Conservation (phyloP, 805 yeast species). For the Zygoascus biomembranicola region DNA sequence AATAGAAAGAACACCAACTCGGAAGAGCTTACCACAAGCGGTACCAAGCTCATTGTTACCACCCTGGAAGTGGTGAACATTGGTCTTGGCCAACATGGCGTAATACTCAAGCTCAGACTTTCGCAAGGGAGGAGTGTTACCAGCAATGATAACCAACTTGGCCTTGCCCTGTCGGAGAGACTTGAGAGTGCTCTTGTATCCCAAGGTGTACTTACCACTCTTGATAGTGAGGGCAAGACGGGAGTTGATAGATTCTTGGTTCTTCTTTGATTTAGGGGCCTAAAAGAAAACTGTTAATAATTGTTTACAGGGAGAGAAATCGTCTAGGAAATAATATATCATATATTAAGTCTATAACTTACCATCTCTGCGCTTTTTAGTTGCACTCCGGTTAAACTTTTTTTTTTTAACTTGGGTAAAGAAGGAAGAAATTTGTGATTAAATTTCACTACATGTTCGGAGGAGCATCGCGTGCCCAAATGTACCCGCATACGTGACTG, state of each 20-base stretch:
- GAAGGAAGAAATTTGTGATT: neutral
- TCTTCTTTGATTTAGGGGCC: conserved; percentile 94
- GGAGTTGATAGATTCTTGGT: conserved; percentile 92
- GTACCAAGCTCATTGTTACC: conserved; percentile 99
- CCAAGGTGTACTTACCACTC: conserved; percentile 99
- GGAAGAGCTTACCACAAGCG: conserved; percentile 99
- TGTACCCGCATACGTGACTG: conserved; percentile 1
- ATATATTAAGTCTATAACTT: conserved; percentile 40
- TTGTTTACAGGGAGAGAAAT: neutral
- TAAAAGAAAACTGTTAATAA: conserved; percentile 20
- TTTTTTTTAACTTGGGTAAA: conserved; percentile 25
- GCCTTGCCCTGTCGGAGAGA: conserved; percentile 98
- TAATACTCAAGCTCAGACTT: conserved; percentile 99
- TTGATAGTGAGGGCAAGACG: conserved; percentile 96
- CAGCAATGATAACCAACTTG: conserved; percentile 94
- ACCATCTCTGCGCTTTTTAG: conserved; percentile 91
- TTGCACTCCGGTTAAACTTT: conserved; percentile 83
- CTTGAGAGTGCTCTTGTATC: conserved; percentile 98
- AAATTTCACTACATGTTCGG: neutral
- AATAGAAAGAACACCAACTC: conserved; percentile 95
- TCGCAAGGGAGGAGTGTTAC: conserved; percentile 99
- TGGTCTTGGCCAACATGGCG: conserved; percentile 99
- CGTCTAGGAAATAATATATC: neutral
- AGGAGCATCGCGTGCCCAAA: neutral
- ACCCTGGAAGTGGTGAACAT: conserved; percentile 98